phyloP scores from a whole-genome alignment of 2,329 filamentous ascomycete genomes.

The Fusarium sp. region DNA sequence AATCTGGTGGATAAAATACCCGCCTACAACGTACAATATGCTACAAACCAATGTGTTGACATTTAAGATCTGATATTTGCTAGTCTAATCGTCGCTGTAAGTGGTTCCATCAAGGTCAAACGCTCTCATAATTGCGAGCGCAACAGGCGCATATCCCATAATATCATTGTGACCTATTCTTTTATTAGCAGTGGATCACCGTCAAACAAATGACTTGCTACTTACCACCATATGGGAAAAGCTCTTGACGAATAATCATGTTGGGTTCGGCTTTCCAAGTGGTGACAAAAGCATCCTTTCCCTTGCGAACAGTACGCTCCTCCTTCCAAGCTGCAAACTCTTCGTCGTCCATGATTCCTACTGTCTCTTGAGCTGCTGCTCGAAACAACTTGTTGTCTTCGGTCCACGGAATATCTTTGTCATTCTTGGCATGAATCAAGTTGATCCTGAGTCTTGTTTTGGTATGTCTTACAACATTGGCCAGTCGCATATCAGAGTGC shows the following conservation, averaged over 20 bases:
- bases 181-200: slow-evolving; percentile 2
- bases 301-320: slow-evolving; percentile 57
- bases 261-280: slow-evolving; percentile 60
- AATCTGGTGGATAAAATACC: too few species aligned
- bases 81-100: slow-evolving; percentile 38
- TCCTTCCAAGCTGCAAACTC: slow-evolving; percentile 62
- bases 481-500: slow-evolving; percentile 77
- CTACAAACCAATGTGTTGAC: neutral
- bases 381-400: slow-evolving; percentile 76
- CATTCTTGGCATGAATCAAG: slow-evolving; percentile 84
- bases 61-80: neutral
- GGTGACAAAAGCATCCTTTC: slow-evolving; percentile 63
- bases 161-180: slow-evolving; percentile 76
- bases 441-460: slow-evolving; percentile 72
- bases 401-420: slow-evolving; percentile 83
- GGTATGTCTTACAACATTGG: slow-evolving; percentile 66
- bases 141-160: slow-evolving; percentile 73
- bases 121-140: slow-evolving; percentile 73
- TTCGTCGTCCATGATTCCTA: slow-evolving; percentile 53
- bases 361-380: slow-evolving; percentile 67
- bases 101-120: slow-evolving; percentile 64
- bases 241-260: slow-evolving; percentile 66
- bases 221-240: slow-evolving; percentile 68
- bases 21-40: too few species aligned
- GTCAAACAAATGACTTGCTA: slow-evolving; percentile 2